Conservation (phyloP, 176 grass and related monocot species). For the Eleusine indica region DNA sequence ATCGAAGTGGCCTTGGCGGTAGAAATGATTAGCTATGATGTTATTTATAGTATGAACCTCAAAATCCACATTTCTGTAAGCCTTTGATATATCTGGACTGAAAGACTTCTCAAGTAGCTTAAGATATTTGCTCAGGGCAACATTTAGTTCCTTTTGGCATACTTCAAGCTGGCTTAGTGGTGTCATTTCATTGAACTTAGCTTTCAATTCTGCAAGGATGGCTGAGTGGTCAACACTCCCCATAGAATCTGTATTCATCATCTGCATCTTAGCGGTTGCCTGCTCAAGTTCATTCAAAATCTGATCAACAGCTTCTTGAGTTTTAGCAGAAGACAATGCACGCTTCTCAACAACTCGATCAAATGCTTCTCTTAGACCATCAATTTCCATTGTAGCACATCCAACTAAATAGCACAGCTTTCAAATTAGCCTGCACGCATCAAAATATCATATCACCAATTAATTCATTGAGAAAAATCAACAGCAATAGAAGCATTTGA, state of each 20-base stretch:
- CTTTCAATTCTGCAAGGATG: slow-evolving; percentile 64
- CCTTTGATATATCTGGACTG: slow-evolving; percentile 79
- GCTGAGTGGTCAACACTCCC: slow-evolving; percentile 51
- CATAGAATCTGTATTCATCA: slow-evolving; percentile 46
- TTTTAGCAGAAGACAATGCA: slow-evolving; percentile 52
- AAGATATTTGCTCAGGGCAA: slow-evolving; percentile 67
- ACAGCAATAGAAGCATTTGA: neutral
- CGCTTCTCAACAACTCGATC: slow-evolving; percentile 76
- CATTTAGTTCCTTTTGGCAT: slow-evolving; percentile 77
- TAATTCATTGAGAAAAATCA: slow-evolving; percentile 1
- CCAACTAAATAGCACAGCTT: slow-evolving; percentile 29
- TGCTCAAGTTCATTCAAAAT: slow-evolving; percentile 66
- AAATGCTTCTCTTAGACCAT: slow-evolving; percentile 74
- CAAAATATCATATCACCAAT: slow-evolving; percentile 10
- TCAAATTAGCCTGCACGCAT: slow-evolving; percentile 2
- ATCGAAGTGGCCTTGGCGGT: slow-evolving; percentile 78
- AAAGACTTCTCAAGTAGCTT: slow-evolving; percentile 83
- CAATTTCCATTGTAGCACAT: slow-evolving; percentile 69
- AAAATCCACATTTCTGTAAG: slow-evolving; percentile 81
- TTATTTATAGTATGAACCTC: slow-evolving; percentile 67
- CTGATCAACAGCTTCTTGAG: slow-evolving; percentile 60
- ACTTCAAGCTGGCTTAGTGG: slow-evolving; percentile 66
- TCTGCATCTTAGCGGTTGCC: slow-evolving; percentile 61
- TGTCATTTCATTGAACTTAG: slow-evolving; percentile 54
- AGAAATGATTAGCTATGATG: slow-evolving; percentile 82